Percentiles rank a stretch among this genome's conserved stretches.
These are phyloP conservation scores for Mrakiaceae sp. DNA, from an alignment of 1,284 basidiomycete species.

Conservation along the genomic window DNA sequence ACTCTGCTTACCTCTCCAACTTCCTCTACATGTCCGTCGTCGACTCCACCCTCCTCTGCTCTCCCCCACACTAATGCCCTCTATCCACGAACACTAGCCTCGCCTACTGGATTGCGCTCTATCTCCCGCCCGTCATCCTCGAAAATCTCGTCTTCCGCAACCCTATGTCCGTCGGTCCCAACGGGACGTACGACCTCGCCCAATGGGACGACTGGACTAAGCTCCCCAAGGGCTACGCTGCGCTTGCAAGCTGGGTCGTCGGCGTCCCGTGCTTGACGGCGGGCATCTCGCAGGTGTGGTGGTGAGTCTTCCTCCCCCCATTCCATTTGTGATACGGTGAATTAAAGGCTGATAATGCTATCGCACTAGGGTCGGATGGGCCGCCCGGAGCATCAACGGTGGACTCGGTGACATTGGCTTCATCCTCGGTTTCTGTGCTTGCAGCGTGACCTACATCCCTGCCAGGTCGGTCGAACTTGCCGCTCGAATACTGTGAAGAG, in stretches of 20 bases:
- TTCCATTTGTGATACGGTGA: no score
- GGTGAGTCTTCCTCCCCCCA: slow-evolving; percentile 16
- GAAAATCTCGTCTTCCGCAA: slow-evolving; percentile 33
- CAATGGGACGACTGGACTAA: slow-evolving; percentile 30
- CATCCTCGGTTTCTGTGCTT: slow-evolving; percentile 13
- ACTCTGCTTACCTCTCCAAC: slow-evolving; percentile 30
- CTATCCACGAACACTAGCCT: slow-evolving; percentile 18
- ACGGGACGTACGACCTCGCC: slow-evolving; percentile 27
- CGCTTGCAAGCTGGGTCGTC: slow-evolving; percentile 22
- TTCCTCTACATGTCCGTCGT: slow-evolving; percentile 26
- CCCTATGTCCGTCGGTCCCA: slow-evolving; percentile 22
- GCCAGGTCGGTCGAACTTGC: not conserved
- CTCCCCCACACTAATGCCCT: not conserved
- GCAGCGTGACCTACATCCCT: not conserved
- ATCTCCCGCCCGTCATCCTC: slow-evolving; percentile 30
- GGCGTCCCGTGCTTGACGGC: slow-evolving; percentile 30
- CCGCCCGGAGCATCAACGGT: slow-evolving; percentile 28
- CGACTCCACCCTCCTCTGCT: not conserved
- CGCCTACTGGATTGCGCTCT: slow-evolving; percentile 34
- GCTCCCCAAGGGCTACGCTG: slow-evolving; percentile 31
- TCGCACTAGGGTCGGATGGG: slow-evolving; percentile 27
- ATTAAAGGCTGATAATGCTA: no score
- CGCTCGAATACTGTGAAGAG: slow-evolving; percentile 20
- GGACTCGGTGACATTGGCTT: slow-evolving; percentile 27
- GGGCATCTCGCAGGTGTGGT: slow-evolving; percentile 34